These are phyloP conservation scores for Pelagophyceae sp. DNA, from an alignment of 352 stramenopile genomes.

Conservation along the genomic window DNA sequence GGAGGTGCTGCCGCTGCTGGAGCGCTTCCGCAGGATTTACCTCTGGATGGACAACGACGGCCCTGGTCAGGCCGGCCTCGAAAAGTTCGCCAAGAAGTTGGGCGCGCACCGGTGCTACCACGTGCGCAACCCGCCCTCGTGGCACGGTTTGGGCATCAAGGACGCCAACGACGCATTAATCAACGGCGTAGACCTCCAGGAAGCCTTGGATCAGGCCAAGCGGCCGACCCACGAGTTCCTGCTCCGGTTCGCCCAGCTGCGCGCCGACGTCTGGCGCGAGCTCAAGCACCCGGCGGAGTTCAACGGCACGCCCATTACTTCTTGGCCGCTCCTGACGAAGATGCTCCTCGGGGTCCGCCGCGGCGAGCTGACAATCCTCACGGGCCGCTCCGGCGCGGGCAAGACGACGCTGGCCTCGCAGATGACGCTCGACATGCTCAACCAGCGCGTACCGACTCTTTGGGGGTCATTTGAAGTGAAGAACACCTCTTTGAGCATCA, in stretches of 20 bases:
- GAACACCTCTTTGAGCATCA: slow-evolving; percentile 91
- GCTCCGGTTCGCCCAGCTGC: slow-evolving; percentile 79
- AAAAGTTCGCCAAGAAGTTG: slow-evolving; percentile 92
- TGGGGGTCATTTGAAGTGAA: slow-evolving; percentile 98
- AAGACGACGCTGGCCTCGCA: slow-evolving; percentile 63
- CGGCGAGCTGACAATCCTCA: slow-evolving; percentile 96
- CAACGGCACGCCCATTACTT: slow-evolving; percentile 76
- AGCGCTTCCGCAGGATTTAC: slow-evolving; percentile 92
- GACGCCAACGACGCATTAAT: slow-evolving; percentile 96
- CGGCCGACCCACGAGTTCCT: slow-evolving; percentile 82
- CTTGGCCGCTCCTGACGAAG: slow-evolving; percentile 82
- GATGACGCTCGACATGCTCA: slow-evolving; percentile 73
- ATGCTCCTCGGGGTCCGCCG: slow-evolving; percentile 61
- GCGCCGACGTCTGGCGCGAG: slow-evolving; percentile 77
- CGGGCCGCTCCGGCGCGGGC: slow-evolving; percentile 80
- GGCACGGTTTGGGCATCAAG: slow-evolving; percentile 59
- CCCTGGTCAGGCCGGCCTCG: slow-evolving; percentile 79
- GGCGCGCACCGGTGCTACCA: slow-evolving; percentile 73
- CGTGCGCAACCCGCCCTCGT: slow-evolving; percentile 58
- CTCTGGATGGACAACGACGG: slow-evolving; percentile 98
- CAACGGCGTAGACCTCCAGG: slow-evolving; percentile 67
- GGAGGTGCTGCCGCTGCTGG: slow-evolving; percentile 85
- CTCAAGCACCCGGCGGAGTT: slow-evolving; percentile 86
- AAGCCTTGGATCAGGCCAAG: slow-evolving; percentile 66
- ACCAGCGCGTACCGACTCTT: slow-evolving; percentile 89